These are phyloP conservation scores for Yamadazyma dendronema DNA, from an alignment of 1,139 yeast species.

Conservation along the genomic window DNA sequence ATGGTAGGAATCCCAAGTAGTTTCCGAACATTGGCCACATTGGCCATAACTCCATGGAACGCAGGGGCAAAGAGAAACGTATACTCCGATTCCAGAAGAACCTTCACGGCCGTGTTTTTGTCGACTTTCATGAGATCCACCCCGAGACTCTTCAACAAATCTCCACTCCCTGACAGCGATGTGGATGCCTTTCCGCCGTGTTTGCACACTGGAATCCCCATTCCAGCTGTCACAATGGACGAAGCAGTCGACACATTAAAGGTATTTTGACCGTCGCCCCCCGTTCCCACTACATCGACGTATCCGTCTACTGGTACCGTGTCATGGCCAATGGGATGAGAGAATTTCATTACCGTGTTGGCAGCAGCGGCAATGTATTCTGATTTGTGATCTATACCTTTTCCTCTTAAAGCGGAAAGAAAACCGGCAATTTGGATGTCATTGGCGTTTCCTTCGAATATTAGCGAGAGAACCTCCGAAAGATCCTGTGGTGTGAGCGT, in stretches of 20 bases:
- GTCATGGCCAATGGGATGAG: slow-evolving; percentile 46
- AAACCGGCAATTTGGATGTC: slow-evolving; percentile 79
- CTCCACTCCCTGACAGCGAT: slow-evolving; percentile 91
- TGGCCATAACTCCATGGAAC: slow-evolving; percentile 91
- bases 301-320: slow-evolving; percentile 52
- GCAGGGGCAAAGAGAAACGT: slow-evolving; percentile 89
- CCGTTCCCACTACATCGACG: slow-evolving; percentile 94
- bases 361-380: slow-evolving; percentile 87
- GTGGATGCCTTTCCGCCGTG: slow-evolving; percentile 98
- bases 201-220: slow-evolving; percentile 76
- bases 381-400: slow-evolving; percentile 80
- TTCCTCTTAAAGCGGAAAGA: slow-evolving; percentile 68
- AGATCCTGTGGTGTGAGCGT: slow-evolving; percentile 61
- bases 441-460: slow-evolving; percentile 58
- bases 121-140: slow-evolving; percentile 72
- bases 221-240: slow-evolving; percentile 92
- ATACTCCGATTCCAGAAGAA: slow-evolving; percentile 57
- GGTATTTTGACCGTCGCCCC: slow-evolving; percentile 97
- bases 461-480: slow-evolving; percentile 54
- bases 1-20: slow-evolving; percentile 86
- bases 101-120: slow-evolving; percentile 58
- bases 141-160: slow-evolving; percentile 72
- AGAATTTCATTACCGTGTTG: slow-evolving; percentile 60
- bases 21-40: slow-evolving; percentile 74
- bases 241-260: slow-evolving; percentile 94